Conservation (phyloP, 1,284 basidiomycete genomes). For the Sanguinoderma infundibulare region DNA sequence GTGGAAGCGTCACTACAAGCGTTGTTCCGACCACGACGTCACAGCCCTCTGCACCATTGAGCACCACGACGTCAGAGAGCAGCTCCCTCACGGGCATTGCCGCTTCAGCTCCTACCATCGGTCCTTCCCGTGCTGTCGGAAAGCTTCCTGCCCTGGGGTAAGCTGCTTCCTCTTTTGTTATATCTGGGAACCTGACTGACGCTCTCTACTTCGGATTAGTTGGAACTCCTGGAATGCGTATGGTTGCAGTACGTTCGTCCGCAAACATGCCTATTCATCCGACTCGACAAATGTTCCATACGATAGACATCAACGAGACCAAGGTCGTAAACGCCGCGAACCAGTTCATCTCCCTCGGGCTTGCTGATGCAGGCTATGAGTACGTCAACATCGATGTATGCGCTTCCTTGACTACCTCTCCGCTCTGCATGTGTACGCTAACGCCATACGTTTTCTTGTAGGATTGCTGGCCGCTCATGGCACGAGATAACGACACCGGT, state of each 20-base stretch:
- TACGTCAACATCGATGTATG: constrained; percentile 60
- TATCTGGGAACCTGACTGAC: background rate
- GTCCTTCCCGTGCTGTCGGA: constrained; percentile 38
- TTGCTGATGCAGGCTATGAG: constrained; percentile 54
- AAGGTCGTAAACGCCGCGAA: constrained; percentile 54
- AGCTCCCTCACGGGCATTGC: constrained; percentile 19
- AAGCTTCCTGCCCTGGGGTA: constrained; percentile 43
- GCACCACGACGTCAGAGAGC: constrained; percentile 8
- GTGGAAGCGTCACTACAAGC: background rate
- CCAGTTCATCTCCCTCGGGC: constrained; percentile 49
- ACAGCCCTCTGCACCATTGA: background rate
- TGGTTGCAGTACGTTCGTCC: constrained; percentile 40
- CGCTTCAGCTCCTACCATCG: constrained; percentile 33
- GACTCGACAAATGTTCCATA: constrained; percentile 3
- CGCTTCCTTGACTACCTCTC: background rate
- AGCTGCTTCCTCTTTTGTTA: background rate
- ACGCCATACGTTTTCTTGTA: constrained; percentile 25
- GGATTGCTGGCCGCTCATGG: constrained; percentile 56
- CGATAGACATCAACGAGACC: constrained; percentile 46
- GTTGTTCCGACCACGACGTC: background rate
- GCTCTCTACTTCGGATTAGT: constrained; percentile 33
- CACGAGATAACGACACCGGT: constrained; percentile 45
- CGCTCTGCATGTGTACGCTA: background rate
- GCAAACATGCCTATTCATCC: background rate
- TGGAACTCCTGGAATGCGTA: constrained; percentile 65